A percentile compares a stretch with the other conserved stretches of the same genome.
These are phyloP conservation scores for Persicaria tinctoria DNA, from an alignment of 148 eudicot species.

Conservation along the genomic window DNA sequence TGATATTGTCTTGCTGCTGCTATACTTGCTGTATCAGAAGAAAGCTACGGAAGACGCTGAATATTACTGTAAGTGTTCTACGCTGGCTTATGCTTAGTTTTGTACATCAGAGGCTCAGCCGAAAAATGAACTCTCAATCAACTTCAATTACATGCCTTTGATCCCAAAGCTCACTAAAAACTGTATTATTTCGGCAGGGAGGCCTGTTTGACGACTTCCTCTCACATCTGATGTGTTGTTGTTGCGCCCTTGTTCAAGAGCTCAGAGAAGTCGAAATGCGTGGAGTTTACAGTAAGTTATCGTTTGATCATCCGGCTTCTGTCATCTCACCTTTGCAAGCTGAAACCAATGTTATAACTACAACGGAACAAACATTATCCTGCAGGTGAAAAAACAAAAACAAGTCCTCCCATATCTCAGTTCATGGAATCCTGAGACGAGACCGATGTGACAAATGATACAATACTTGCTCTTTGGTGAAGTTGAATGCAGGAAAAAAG, in stretches of 20 bases:
- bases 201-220: slow-evolving; percentile 85
- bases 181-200: slow-evolving; percentile 42
- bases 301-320: background rate
- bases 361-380: background rate
- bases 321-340: background rate
- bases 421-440: slow-evolving; percentile 12
- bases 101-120: no score
- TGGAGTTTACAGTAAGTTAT: slow-evolving; percentile 48
- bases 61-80: slow-evolving; percentile 54
- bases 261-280: slow-evolving; percentile 89
- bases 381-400: slow-evolving; percentile 12
- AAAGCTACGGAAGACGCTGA: slow-evolving; percentile 78
- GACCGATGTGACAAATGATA: background rate
- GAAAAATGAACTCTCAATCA: background rate
- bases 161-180: background rate
- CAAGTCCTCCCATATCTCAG: slow-evolving; percentile 11
- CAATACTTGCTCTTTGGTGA: background rate
- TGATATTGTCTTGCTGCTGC: slow-evolving; percentile 95
- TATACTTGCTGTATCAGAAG: slow-evolving; percentile 91
- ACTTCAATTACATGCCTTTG: background rate
- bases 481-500: background rate
- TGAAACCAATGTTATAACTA: background rate
- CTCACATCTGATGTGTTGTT: slow-evolving; percentile 92
- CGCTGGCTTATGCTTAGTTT: background rate
- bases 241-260: slow-evolving; percentile 99